Base-by-base conservation (phyloP, 306 rosid genomes). In the Rosa rugosa region DNA sequence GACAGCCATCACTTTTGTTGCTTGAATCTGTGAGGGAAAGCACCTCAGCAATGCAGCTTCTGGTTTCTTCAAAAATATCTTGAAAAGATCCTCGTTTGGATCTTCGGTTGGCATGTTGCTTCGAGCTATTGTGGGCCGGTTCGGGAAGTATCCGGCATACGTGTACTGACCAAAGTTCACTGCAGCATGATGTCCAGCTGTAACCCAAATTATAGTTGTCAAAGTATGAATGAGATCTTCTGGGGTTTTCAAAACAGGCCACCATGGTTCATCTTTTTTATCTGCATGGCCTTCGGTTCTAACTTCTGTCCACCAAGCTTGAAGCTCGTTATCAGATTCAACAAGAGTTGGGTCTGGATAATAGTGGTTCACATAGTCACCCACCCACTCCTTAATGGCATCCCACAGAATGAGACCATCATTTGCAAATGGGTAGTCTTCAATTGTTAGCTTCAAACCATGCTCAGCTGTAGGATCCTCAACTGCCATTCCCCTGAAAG, bases 251-350 rank as follows among this genome's bases (percentile, higher is more conserved):
- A 85, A 59, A 25, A 54, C 77, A n/a, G 83, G 85, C 86, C 88
- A 85, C 86, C 88, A 84, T 27, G 87, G 80, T 45, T 84, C 87
- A 23, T 84, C 84, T 31, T 84, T 84, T 46, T 84, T 84, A 81
- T 85, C 85, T 25, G 60, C 88, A 14, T 81, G 85, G 27, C 88
- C 88, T 59, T 68, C 41, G 20, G 83, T 79, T 75, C 83, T 67
- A 38, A 85, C 81, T 68, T 85, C 88, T 40, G 83, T 79, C 88
- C 88, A 85, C 88, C 88, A 85, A 18, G 80, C 75, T 76, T 85
- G 88, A 62, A 85, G 83, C 77, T 85, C 88, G 11, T 67, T n/a
- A 60, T 85, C 84, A 10, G 74, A 54, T 27, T 78, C 80, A 0
- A 85, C 57, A n/a, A 57, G 53, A 49, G 14, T 72, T 45, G 83